Evolutionary conservation across 2,329 filamentous ascomycete genomes (phyloP), one percentile per base, ranked within the genome.

Genomic region (Exophiala alcalophila): DNA sequence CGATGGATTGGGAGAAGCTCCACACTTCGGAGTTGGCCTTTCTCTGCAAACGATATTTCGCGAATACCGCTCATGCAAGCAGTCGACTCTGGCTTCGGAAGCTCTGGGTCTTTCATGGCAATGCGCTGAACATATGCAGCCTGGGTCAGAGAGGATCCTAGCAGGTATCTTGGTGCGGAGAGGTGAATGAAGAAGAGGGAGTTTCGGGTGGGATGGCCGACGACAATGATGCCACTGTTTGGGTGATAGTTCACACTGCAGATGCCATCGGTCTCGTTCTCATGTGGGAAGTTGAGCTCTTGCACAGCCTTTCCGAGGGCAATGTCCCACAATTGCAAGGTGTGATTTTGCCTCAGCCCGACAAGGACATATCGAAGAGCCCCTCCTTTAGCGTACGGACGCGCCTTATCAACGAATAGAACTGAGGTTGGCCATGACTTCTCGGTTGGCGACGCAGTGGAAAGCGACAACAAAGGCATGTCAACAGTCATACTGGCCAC

Each of bases 261-360:
- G 49, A 97, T 91, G n/a, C 89, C 89, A 65, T 96, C 91, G 3
- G 88, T 94, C 63, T 97, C 91, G 61, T 92, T 94, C 68, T 86
- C 86, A 62, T 98, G 91, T 1, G 92, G 92, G 43, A 98, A 81
- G 63, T 95, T 92, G 64, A 98, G 83, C 69, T 98, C 92, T 64
- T 98, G 91, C 25, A 98, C 92, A 20, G 90, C 87, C 68, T 96
- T 96, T 55, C 85, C 86, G 23, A 98, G 81, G 28, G 86, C 89
- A 60, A 98, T 81, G 71, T 98, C 92, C 94, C 92, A 98, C 30
- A 98, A 80, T 72, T 98, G 94, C 50, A 98, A 80, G 42, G 91
- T 94, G 69, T 98, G 92, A 67, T 98, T 98, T 66, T 98, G 92
- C 72, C 97, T 96, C 80, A 97, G 88, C 58, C 92, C 92, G 50